A percentile compares a stretch with the other conserved stretches of the same genome.
Evolutionary conservation across 129 eudicot genomes (phyloP).

Genomic region (Tagetes patula): DNA sequence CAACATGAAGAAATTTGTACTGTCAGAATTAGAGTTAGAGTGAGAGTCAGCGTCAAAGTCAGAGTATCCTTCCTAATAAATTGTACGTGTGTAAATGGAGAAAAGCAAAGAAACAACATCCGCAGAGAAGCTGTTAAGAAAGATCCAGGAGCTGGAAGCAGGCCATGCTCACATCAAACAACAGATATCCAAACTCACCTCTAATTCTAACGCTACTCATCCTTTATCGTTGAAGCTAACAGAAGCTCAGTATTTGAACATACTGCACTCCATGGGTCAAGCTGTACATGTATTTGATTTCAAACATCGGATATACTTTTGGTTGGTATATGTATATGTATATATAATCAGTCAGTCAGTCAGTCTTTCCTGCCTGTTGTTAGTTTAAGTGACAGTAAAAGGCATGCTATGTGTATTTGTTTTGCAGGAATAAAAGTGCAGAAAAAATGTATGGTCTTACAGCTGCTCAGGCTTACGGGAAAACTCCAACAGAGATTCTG

Average conservation of each 20-base stretch:
- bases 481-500: conserved; percentile 46
- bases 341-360: too few species aligned
- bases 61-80: too few species aligned
- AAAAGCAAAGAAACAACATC: conserved; percentile 29
- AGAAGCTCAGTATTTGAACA: too few species aligned
- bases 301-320: conserved; percentile 46
- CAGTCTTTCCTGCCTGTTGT: too few species aligned
- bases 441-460: conserved; percentile 70
- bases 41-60: too few species aligned
- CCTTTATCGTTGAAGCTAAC: background rate
- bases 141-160: conserved; percentile 68
- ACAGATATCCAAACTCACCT: conserved; percentile 47
- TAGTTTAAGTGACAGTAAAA: too few species aligned
- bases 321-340: conserved; percentile 27
- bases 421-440: conserved; percentile 64
- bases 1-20: too few species aligned
- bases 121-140: conserved; percentile 74
- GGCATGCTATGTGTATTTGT: too few species aligned
- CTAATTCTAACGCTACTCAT: background rate
- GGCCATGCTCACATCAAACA: conserved; percentile 60
- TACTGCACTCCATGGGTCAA: conserved; percentile 79
- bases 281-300: conserved; percentile 55
- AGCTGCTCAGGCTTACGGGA: conserved; percentile 63
- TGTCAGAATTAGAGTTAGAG: too few species aligned
- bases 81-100: conserved; percentile 17